phyloP scores from a whole-genome alignment of 2,329 filamentous ascomycete species.

The Blastomyces gilchristii region DNA sequence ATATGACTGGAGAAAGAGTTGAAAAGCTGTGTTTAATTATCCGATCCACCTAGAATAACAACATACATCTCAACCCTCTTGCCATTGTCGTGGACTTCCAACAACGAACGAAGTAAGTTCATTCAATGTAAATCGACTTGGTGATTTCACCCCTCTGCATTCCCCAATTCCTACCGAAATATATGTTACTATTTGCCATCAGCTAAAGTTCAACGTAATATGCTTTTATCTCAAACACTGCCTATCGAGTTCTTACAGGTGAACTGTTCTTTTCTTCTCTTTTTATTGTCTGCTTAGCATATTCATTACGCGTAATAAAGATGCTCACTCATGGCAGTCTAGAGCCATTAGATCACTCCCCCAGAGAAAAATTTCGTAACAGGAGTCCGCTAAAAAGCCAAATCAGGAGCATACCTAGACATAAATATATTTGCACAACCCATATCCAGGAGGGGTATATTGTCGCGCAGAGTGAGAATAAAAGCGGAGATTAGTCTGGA shows the following conservation, averaged over 20 bases:
- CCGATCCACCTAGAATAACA: neutral
- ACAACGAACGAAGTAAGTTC: neutral
- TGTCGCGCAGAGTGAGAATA: too few species aligned
- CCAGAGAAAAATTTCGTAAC: too few species aligned
- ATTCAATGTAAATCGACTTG: neutral
- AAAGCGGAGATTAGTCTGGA: too few species aligned
- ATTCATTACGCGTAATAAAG: neutral
- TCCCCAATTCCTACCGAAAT: too few species aligned
- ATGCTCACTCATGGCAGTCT: neutral
- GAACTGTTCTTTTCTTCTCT: neutral
- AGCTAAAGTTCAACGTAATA: neutral
- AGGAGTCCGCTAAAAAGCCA: too few species aligned
- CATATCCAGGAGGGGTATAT: too few species aligned
- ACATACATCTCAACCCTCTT: neutral
- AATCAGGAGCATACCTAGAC: too few species aligned
- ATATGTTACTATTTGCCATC: too few species aligned
- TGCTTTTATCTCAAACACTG: neutral
- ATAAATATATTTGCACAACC: too few species aligned
- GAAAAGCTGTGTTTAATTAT: slow-evolving; percentile 4
- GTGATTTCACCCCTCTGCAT: too few species aligned
- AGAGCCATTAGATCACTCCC: too few species aligned
- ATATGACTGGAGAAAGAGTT: neutral
- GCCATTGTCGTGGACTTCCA: neutral
- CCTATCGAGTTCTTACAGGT: neutral
- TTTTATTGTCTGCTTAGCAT: neutral